phyloP scores from a whole-genome alignment of 192 early-diverging fungal genomes.

The Coemansia erecta region DNA sequence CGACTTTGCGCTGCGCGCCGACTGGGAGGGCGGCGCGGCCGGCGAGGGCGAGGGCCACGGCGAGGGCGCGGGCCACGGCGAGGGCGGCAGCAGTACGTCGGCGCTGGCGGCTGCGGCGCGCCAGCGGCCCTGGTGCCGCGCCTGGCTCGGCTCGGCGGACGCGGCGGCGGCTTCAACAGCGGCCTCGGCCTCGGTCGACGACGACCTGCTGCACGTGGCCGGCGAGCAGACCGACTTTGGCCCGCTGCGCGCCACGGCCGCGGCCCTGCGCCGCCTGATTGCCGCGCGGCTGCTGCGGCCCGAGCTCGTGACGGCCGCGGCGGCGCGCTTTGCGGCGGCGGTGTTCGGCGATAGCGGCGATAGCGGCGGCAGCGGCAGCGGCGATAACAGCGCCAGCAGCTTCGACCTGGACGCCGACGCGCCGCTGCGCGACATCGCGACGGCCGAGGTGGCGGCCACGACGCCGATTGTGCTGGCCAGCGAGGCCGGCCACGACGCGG shows the following conservation, averaged over 20 bases:
- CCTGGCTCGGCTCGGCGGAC: slow-evolving; percentile 20
- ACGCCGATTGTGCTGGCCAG: slow-evolving; percentile 92
- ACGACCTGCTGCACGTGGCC: too few relatives aligned
- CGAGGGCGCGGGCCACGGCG: background rate
- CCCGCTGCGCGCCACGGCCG: slow-evolving; percentile 22
- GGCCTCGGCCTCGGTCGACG: slow-evolving; percentile 8
- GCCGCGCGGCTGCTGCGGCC: slow-evolving; percentile 84
- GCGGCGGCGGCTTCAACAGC: background rate
- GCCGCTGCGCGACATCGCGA: slow-evolving; percentile 66
- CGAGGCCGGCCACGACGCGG: slow-evolving; percentile 93
- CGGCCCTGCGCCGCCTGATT: slow-evolving; percentile 74
- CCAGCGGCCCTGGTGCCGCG: slow-evolving; percentile 39
- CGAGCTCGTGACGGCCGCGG: slow-evolving; percentile 79
- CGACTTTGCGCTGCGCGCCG: slow-evolving; percentile 42
- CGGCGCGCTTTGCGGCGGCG: slow-evolving; percentile 65
- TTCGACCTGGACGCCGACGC: slow-evolving; percentile 56
- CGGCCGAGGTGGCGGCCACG: slow-evolving; percentile 65
- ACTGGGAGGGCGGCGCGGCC: background rate
- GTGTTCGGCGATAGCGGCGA: slow-evolving; percentile 55
- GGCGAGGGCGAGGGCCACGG: background rate
- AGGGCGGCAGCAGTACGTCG: slow-evolving; percentile 13
- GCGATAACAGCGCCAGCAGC: slow-evolving; percentile 7
- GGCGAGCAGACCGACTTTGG: too few relatives aligned
- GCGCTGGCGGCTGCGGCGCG: slow-evolving; percentile 22
- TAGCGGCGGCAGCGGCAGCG: too few relatives aligned